Base-by-base conservation (phyloP, 345 rosid species). In the Eucalyptus fibrosa region DNA sequence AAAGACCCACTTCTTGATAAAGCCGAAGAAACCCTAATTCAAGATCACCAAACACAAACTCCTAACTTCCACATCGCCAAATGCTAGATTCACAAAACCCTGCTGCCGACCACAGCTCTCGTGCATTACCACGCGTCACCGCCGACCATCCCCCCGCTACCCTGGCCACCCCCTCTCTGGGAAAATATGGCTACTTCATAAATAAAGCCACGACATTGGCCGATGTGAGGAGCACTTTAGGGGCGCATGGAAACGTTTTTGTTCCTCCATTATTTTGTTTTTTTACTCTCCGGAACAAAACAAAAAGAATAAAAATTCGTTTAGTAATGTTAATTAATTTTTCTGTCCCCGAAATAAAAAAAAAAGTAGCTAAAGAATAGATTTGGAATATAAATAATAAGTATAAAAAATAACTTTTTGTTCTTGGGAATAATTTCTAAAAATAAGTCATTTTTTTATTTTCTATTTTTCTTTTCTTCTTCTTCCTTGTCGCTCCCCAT, bases 311-410 rank as follows among this genome's bases (percentile, higher is more conserved):
- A 19, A 0, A 53, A 53, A 53, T 53, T 2, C 2, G 2, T 53
- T 53, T 53, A 53, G 24, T 19, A 53, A 53, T 21, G 2, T 53
- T 19, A 1, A 53, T 19, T 53, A 53, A 53, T 53, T 53, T 19
- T 53, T 53, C 0, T 51, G 1, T 51, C 1, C 2, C 2, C 0
- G 0, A 51, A 50, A 50, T 50, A 5, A 5, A 49, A 3, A 17
- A 51, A 18, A 51, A 51, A 7, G 7, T 7, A 18, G 1, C 56
- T 3, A 2, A 3, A 18, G 1, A 53, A 18, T 53, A 18, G 0
- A 53, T 3, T 53, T 53, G 9, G 2, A 53, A 53, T 53, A 53
- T 0, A 53, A 53, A 53, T 53, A 53, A 53, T 2, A 53, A 18
- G 9, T 53, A 18, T 18, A 53, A 18, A 53, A 53, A 53, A 8